Base-by-base conservation (phyloP, 2,329 filamentous ascomycete species). In the Cercospora sesami region DNA sequence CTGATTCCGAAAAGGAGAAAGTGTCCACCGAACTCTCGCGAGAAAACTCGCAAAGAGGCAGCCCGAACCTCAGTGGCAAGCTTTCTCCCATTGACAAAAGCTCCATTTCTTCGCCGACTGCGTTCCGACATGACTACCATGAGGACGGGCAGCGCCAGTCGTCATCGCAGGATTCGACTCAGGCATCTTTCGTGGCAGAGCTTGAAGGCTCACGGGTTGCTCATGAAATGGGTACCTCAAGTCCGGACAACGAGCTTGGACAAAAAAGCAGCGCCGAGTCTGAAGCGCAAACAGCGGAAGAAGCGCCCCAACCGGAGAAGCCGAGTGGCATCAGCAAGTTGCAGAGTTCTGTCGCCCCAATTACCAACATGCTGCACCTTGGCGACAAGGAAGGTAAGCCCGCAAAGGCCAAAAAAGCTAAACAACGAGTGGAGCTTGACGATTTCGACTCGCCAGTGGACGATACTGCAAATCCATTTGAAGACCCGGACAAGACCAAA, bases 341-440 rank as follows among this genome's bases (percentile, higher is more conserved):
- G 10, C 62, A 64, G 31, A 64, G 53, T 53, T 72, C 75, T 4
- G 57, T 65, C 23, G 64, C 64, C 26, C 74, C 78, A 1, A 78
- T 83, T 26, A 79, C 83, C 18, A 85, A 83, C 67, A 81, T 83
- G 45, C 77, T 82, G 64, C 79, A 76, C 75, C 77, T 78, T 14
- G 77, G 75, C 68, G 72, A 78, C 77, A 75, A 74, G 78, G 48
- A 82, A 78, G 63, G 80, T 76, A 86, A 87, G 45, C 74, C 82
- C 2, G 87, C 85, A 74, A 86, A 88, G 78, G 82, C 85, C 53
- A 87, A 84, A 66, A 84, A 85, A 71, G 85, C 88, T 1, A 89
- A 87, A 70, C 81, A 86, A 16, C 86, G 89, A 26, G 83, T 89
- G 69, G 88, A 89, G 64, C 82, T 93, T 12, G 91, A 93, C 74